These are phyloP conservation scores for Taiozyma sp. DNA, from an alignment of 1,139 yeast species.

Conservation along the genomic window DNA sequence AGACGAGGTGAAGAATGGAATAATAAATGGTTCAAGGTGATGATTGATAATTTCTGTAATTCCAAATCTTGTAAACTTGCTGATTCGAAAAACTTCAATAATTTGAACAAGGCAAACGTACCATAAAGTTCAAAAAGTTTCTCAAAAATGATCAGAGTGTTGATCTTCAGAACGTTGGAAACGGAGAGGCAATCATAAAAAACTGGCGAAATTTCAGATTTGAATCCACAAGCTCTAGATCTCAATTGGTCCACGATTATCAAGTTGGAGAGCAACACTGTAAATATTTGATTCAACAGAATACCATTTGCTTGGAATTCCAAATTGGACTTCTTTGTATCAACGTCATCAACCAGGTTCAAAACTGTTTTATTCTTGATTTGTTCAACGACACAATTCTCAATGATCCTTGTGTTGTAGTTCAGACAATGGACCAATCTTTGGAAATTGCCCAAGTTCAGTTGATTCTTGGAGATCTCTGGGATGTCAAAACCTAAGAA, in stretches of 20 bases:
- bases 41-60: constrained; percentile 29
- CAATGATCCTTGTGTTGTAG: constrained; percentile 7
- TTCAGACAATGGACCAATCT: constrained; percentile 11
- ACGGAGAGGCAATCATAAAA: constrained; percentile 18
- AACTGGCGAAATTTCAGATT: constrained; percentile 9
- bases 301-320: constrained; percentile 27
- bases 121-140: constrained; percentile 30
- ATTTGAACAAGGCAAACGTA: constrained; percentile 33
- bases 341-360: constrained; percentile 5
- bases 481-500: constrained; percentile 13
- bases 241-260: constrained; percentile 27
- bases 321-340: constrained; percentile 11
- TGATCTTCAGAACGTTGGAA: constrained; percentile 14
- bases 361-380: constrained; percentile 1
- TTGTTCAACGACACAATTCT: constrained; percentile 7
- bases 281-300: constrained; percentile 27
- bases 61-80: constrained; percentile 26
- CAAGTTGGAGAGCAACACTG: constrained; percentile 29
- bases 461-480: constrained; percentile 6
- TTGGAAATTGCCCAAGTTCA: constrained; percentile 12
- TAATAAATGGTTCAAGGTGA: constrained; percentile 29
- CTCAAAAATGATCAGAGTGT: constrained; percentile 20
- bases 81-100: constrained; percentile 30
- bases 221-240: constrained; percentile 1
- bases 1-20: constrained; percentile 21